Evolutionary conservation across 306 rosid genomes (phyloP).

Genomic region (Cucumis hystrix): DNA sequence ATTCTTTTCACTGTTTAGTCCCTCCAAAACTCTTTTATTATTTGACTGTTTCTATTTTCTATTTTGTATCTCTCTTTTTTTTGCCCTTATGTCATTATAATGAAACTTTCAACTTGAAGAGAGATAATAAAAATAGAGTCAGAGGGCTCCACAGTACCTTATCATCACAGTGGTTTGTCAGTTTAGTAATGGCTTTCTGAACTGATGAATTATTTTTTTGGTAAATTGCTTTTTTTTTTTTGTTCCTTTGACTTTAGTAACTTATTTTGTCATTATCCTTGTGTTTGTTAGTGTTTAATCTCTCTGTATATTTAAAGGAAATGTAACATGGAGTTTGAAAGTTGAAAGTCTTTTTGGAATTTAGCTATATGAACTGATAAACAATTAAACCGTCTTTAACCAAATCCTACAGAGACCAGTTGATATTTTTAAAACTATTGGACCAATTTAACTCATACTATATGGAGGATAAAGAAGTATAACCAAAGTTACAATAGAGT

Average conservation of each 20-base stretch:
- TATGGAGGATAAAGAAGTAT: too few relatives aligned
- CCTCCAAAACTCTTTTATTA: background rate
- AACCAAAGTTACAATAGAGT: too few relatives aligned
- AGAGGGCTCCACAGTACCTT: slow-evolving; percentile 4
- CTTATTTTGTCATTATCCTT: background rate
- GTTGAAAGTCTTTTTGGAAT: background rate
- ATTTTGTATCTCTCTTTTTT: background rate
- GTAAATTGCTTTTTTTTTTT: background rate
- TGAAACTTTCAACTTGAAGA: background rate
- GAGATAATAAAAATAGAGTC: background rate
- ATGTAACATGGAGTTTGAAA: background rate
- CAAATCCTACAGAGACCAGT: too few relatives aligned
- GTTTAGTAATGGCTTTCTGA: background rate
- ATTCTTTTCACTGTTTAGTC: background rate
- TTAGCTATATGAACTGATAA: background rate
- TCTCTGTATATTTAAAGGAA: background rate
- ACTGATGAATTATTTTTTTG: background rate
- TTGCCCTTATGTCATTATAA: background rate
- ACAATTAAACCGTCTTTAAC: background rate
- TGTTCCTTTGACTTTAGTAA: background rate
- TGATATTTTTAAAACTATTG: too few relatives aligned
- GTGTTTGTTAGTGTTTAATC: background rate
- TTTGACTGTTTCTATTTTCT: background rate
- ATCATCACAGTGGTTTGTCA: background rate
- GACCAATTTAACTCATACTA: too few relatives aligned